A percentile compares a stretch with the other conserved stretches of the same genome.
Evolutionary conservation across 192 early-diverging fungal species (phyloP).

Genomic region (Chytriomyces sp.): DNA sequence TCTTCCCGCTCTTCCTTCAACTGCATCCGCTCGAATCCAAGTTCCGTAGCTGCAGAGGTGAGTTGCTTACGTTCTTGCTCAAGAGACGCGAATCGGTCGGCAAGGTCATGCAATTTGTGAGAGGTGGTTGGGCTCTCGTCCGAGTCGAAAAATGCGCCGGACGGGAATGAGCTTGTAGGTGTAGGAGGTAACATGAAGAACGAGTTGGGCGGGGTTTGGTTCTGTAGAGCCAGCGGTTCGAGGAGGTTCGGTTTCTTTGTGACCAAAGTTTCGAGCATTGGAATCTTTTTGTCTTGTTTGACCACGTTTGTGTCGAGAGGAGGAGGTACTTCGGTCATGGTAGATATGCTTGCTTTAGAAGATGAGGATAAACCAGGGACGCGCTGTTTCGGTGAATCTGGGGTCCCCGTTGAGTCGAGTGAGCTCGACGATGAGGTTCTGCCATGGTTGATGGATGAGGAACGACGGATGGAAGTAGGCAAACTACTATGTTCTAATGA

Average conservation of each 20-base stretch:
- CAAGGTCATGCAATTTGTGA: not conserved
- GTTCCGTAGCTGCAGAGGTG: not conserved
- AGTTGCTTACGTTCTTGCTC: constrained; percentile 2
- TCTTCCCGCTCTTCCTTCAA: not conserved
- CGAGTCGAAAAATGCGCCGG: not conserved
- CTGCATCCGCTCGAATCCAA: not conserved
- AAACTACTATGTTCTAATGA: not conserved
- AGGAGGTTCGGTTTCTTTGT: not conserved
- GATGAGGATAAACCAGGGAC: no score
- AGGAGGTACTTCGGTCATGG: not conserved
- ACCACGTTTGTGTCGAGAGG: not conserved
- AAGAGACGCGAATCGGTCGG: not conserved
- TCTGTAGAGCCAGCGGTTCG: not conserved
- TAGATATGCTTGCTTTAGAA: no score
- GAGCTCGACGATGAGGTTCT: no score
- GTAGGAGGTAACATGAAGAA: not conserved
- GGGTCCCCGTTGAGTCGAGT: no score
- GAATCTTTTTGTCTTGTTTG: not conserved
- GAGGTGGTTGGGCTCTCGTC: no score
- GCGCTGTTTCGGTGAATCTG: no score
- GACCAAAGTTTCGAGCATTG: not conserved
- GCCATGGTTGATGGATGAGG: no score
- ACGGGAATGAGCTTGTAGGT: not conserved
- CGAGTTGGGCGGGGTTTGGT: not conserved
- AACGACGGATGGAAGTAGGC: not conserved